Evolutionary conservation across 2,329 filamentous ascomycete species (phyloP), one percentile per base, ranked within the genome.

Genomic region (Aureobasidium sp.): DNA sequence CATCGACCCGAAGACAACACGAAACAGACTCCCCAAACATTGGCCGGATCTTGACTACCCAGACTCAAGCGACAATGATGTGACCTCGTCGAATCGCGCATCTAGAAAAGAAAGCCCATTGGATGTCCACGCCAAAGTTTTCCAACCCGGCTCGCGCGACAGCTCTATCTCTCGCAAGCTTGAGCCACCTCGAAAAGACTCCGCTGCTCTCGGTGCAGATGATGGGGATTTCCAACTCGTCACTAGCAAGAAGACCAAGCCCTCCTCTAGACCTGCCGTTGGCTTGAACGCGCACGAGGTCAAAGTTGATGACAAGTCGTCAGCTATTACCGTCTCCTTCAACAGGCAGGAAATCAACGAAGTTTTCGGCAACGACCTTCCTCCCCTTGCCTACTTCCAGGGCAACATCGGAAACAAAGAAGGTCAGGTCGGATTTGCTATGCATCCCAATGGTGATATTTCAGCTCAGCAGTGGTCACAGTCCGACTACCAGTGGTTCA

Each of bases 401-500:
- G 60, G 66, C 25, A 70, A 65, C 27, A 58, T 64, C 17, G 75
- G 75, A 29, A 63, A 64, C 22, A 70, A 71, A 31, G 70, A 79
- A 53, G 77, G 77, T 9, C 73, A 79, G 63, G 68, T 80, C 20
- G 70, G 75, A 15, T 80, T 79, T 68, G 74, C 78, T 36, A 73
- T 76, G 53, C 77, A 81, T 65, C 77, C 77, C 0, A 80, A 79
- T 63, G 73, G 76, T 51, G 77, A 80, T 61, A 71, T 80, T 5
- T 75, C 76, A 29, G 78, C 78, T 1, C 78, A 80, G 58, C 75
- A 78, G 63, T 81, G 78, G 78, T 76, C 74, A 7, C 62, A 63
- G 0, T 58, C 62, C 0, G 68, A 73, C 3, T 78, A 71, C 49
- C 69, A 75, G 44, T 81, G 78, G 78, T 70, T 73, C 53, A 77